Evolutionary conservation across 2,329 filamentous ascomycete species (phyloP).

Genomic region (Zalaria sp.): DNA sequence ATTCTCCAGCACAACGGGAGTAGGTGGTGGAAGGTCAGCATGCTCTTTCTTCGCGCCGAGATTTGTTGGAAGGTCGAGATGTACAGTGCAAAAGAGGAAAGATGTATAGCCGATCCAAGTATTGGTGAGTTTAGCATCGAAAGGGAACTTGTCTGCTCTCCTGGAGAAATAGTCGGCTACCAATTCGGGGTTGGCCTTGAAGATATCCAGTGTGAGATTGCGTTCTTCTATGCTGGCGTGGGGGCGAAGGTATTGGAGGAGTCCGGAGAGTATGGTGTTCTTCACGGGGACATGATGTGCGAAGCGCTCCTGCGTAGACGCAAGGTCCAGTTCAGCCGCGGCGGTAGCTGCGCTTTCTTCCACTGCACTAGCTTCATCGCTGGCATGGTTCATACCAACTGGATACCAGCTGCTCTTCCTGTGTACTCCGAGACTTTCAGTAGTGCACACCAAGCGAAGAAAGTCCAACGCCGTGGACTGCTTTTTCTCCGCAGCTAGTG

Average conservation of each 20-base stretch:
- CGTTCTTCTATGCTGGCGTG: constrained; percentile 71
- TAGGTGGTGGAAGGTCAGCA: constrained; percentile 59
- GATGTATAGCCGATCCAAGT: constrained; percentile 93
- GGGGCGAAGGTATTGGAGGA: constrained; percentile 65
- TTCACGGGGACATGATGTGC: constrained; percentile 55
- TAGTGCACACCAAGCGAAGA: constrained; percentile 61
- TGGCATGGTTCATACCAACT: constrained; percentile 34
- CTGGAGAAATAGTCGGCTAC: constrained; percentile 75
- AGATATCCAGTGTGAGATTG: constrained; percentile 67
- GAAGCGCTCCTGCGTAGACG: constrained; percentile 42
- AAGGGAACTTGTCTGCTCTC: constrained; percentile 46
- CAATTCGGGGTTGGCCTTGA: constrained; percentile 69
- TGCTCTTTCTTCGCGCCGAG: constrained; percentile 55
- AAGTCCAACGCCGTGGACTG: constrained; percentile 46
- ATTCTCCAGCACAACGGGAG: constrained; percentile 67
- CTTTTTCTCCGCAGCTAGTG: not conserved
- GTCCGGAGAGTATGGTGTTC: constrained; percentile 66
- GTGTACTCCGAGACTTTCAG: constrained; percentile 56
- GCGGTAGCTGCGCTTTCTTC: constrained; percentile 42
- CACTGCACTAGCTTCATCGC: constrained; percentile 6
- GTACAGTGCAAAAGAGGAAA: constrained; percentile 70
- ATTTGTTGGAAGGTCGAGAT: constrained; percentile 55
- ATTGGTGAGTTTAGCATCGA: constrained; percentile 83
- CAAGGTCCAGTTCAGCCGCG: constrained; percentile 56
- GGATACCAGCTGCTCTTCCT: constrained; percentile 77